Conservation (phyloP, 2,329 filamentous ascomycete genomes). For the Xylaria polymorpha region DNA sequence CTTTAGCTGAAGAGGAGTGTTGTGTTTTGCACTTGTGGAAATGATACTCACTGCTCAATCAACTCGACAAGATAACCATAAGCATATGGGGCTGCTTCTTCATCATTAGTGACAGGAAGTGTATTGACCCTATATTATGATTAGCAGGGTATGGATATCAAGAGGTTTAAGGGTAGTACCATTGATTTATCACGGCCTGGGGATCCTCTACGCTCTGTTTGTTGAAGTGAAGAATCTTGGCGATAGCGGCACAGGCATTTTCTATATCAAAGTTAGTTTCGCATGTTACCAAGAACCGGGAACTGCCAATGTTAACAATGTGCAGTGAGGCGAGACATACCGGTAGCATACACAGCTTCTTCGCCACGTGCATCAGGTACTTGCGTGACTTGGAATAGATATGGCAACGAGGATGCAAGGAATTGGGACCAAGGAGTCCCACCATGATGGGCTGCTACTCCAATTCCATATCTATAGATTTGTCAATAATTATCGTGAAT, state of each 20-base stretch:
- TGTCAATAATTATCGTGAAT: constrained; percentile 17
- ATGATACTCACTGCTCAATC: constrained; percentile 85
- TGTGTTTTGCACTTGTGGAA: not conserved
- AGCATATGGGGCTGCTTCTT: constrained; percentile 95
- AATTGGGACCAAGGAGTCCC: constrained; percentile 90
- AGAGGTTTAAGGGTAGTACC: constrained; percentile 52
- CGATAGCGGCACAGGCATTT: constrained; percentile 95
- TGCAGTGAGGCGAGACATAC: constrained; percentile 35
- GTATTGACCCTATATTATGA: constrained; percentile 73
- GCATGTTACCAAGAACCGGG: not conserved
- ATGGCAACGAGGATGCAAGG: constrained; percentile 80
- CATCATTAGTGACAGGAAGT: constrained; percentile 91
- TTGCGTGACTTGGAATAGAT: constrained; percentile 85
- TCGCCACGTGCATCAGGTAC: constrained; percentile 85
- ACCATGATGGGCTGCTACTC: constrained; percentile 93
- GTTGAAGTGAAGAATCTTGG: constrained; percentile 96
- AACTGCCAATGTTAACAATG: not conserved
- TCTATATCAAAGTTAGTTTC: constrained; percentile 59
- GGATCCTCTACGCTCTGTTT: constrained; percentile 78
- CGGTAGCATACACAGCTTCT: constrained; percentile 93
- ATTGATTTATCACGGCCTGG: constrained; percentile 81
- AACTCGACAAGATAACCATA: constrained; percentile 92
- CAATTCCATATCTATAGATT: constrained; percentile 75
- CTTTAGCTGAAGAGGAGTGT: not conserved
- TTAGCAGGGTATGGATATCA: constrained; percentile 16